A percentile compares a stretch with the other conserved stretches of the same genome.
Conservation (phyloP, 768 basidiomycete species). For the Termitomyces sp. region DNA sequence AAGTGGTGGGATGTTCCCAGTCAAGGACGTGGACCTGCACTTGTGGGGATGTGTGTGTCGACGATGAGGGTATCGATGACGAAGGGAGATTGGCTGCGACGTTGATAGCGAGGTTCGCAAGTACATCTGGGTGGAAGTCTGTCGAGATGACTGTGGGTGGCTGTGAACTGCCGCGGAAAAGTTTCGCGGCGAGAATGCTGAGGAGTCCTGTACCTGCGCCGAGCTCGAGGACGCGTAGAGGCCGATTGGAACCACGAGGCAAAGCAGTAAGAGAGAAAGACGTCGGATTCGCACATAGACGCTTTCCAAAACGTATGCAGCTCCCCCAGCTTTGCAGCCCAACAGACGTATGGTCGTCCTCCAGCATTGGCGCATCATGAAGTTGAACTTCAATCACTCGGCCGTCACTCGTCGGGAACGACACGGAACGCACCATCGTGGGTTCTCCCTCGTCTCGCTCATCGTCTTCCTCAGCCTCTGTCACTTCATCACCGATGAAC, state of each 20-base stretch:
- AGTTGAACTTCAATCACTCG: conserved; percentile 43
- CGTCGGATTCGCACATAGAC: conserved; percentile 45
- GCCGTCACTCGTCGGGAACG: conserved; percentile 28
- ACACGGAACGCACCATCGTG: conserved; percentile 45
- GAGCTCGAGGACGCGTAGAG: conserved; percentile 63
- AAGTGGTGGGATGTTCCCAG: conserved; percentile 48
- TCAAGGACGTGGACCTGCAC: conserved; percentile 52
- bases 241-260: not conserved
- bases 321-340: conserved; percentile 86
- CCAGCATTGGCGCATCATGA: conserved; percentile 62
- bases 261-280: conserved; percentile 29
- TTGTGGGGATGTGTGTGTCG: conserved; percentile 2
- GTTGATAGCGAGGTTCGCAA: conserved; percentile 62
- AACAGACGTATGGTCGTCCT: conserved; percentile 70
- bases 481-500: conserved; percentile 34
- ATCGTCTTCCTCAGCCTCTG: conserved; percentile 23
- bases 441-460: conserved; percentile 34
- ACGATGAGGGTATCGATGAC: conserved; percentile 6
- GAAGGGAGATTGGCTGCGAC: conserved; percentile 44
- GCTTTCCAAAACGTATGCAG: conserved; percentile 64
- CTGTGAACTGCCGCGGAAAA: conserved; percentile 29
- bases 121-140: conserved; percentile 75
- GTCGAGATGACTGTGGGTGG: conserved; percentile 50
- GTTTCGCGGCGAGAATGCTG: conserved; percentile 59
- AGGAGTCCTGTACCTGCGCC: conserved; percentile 83